Base-by-base conservation (phyloP, 768 basidiomycete genomes). In the Panus rudis region DNA sequence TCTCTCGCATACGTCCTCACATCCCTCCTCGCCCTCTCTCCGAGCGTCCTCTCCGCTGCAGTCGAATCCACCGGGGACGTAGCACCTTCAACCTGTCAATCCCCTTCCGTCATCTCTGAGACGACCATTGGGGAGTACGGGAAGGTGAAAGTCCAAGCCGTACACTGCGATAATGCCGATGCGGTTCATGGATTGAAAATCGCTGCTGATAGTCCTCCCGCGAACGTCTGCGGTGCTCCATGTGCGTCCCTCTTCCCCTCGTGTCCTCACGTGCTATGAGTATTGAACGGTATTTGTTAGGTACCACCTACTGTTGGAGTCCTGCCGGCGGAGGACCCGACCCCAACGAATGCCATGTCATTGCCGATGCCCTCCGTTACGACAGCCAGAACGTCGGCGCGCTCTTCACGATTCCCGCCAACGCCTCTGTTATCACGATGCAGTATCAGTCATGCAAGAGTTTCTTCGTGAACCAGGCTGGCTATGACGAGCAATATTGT, bases 401-500 rank as follows among this genome's bases (percentile, higher is more conserved):
- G 24, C 23, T 53, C 16, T 51, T 50, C 34, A 22, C 11, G 2
- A 37, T 46, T 25, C 43, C 46, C 20, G 41, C 43, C 5, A 55
- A 54, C 39, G 66, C 66, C 42, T 66, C 68, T 50, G 62, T 63
- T 10, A 53, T 71, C 32, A 56, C 60, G 14, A 63, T 76, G 68
- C 53, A 62, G 20, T 75, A 63, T 53, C 38, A 54, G 13, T 65
- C 57, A 49, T 75, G 72, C 61, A 53, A 62, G 48, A 64, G 70
- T 14, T 74, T 73, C 62, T 70, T 75, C 56, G 55, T 70, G 27
- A 73, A 76, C 53, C 74, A 74, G 52, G 68, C 68, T 40, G 46
- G 55, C 46, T 55, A 42, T 21, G 49, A 59, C 19, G 48, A 73
- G 20, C 56, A 57, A n/a, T 76, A 70, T 52, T 74, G 72, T 51